Percentiles rank a stretch among this genome's conserved stretches.
phyloP scores from a whole-genome alignment of 1,284 basidiomycete species.

The Microbotryomycetes sp. region DNA sequence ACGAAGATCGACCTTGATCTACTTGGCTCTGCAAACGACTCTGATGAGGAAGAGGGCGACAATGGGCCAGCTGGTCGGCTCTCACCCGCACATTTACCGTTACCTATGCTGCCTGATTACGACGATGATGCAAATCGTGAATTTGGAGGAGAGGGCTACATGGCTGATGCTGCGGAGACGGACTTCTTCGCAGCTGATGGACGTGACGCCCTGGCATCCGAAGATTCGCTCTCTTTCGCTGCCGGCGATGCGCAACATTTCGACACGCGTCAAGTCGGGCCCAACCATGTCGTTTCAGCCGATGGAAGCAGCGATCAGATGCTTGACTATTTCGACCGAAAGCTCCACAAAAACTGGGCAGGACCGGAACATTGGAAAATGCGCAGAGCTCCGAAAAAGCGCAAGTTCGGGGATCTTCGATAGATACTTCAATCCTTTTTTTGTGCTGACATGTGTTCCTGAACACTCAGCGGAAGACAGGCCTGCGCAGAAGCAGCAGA shows the following conservation, averaged over 20 bases:
- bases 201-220: constrained; percentile 38
- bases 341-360: constrained; percentile 89
- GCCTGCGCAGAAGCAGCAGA: constrained; percentile 15
- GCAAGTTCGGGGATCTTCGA: constrained; percentile 30
- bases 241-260: constrained; percentile 59
- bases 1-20: constrained; percentile 42
- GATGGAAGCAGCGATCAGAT: constrained; percentile 59
- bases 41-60: constrained; percentile 39
- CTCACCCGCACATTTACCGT: no score
- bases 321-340: constrained; percentile 85
- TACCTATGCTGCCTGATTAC: no score
- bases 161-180: constrained; percentile 48
- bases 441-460: not conserved
- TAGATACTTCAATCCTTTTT: constrained; percentile 9
- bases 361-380: constrained; percentile 99
- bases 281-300: constrained; percentile 75
- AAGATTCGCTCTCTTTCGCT: constrained; percentile 41
- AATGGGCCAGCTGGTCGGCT: not conserved
- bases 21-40: constrained; percentile 30
- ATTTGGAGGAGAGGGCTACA: constrained; percentile 5
- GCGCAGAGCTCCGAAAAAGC: constrained; percentile 40
- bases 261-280: constrained; percentile 59
- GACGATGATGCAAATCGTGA: constrained; percentile 23
- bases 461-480: not conserved
- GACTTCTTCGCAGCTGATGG: constrained; percentile 45